phyloP scores from a whole-genome alignment of 2,329 filamentous ascomycete species.

The Aureobasidium leucospermi region DNA sequence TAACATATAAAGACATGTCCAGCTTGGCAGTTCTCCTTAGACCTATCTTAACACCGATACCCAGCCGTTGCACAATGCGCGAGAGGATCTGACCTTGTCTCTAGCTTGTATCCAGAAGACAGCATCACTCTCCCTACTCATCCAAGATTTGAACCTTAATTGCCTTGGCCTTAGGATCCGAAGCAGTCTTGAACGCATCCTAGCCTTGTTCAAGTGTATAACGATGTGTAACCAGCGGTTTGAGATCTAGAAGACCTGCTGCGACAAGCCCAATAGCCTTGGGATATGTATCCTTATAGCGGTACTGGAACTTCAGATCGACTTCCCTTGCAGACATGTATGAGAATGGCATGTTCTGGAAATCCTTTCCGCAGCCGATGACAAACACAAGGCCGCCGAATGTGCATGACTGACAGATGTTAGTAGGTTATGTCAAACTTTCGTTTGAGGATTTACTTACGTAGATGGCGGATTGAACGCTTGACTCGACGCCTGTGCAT shows the following conservation, averaged over 20 bases:
- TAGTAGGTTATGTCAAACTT: too few relatives aligned
- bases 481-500: constrained; percentile 91
- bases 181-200: constrained; percentile 81
- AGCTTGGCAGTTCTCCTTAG: too few relatives aligned
- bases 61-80: too few relatives aligned
- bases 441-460: constrained; percentile 31
- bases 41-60: too few relatives aligned
- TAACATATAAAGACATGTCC: too few relatives aligned
- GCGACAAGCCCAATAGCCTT: constrained; percentile 81
- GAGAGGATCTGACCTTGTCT: too few relatives aligned
- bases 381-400: constrained; percentile 97
- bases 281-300: constrained; percentile 94
- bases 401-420: constrained; percentile 46
- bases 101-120: too few relatives aligned
- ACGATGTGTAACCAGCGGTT: constrained; percentile 78
- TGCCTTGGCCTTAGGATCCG: constrained; percentile 79
- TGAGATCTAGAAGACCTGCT: constrained; percentile 74
- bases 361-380: constrained; percentile 88
- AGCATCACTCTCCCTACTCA: constrained; percentile 10
- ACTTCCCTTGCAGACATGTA: constrained; percentile 81
- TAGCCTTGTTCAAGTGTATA: constrained; percentile 79
- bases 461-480: constrained; percentile 78
- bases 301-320: constrained; percentile 92
- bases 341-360: constrained; percentile 96
- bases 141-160: constrained; percentile 83